phyloP scores from a whole-genome alignment of 306 rosid species.

The Bauhinia variegata region DNA sequence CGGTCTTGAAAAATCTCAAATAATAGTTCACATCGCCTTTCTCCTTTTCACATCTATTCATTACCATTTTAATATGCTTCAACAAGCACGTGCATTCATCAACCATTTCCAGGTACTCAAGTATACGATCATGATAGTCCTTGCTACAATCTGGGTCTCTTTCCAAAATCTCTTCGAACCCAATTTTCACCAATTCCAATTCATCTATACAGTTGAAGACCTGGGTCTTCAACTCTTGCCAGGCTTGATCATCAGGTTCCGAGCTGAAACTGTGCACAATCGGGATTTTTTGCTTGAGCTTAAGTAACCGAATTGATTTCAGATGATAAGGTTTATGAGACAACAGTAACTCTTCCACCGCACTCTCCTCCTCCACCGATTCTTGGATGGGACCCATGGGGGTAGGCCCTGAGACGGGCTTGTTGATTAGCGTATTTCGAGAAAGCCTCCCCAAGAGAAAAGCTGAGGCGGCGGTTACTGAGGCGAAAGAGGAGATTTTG shows the following conservation, averaged over 20 bases:
- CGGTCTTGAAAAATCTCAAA: conserved; percentile 30
- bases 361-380: conserved; percentile 5
- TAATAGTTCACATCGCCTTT: conserved; percentile 11
- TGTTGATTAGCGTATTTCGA: conserved; percentile 9
- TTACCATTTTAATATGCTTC: conserved; percentile 44
- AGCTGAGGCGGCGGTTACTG: conserved; percentile 39
- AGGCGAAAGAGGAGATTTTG: conserved; percentile 10
- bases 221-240: conserved; percentile 40
- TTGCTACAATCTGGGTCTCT: conserved; percentile 36
- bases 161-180: conserved; percentile 50
- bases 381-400: conserved; percentile 23
- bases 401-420: conserved; percentile 10
- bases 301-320: conserved; percentile 23
- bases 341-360: neutral
- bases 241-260: conserved; percentile 41
- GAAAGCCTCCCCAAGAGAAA: conserved; percentile 35
- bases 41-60: conserved; percentile 46
- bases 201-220: conserved; percentile 41
- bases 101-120: conserved; percentile 41
- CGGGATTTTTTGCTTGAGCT: conserved; percentile 40
- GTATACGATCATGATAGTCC: conserved; percentile 37
- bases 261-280: conserved; percentile 39
- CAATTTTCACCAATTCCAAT: conserved; percentile 41
- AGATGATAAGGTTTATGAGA: neutral
- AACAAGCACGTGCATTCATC: conserved; percentile 39